These are phyloP conservation scores for Medicago lupulina DNA, from an alignment of 306 rosid genomes.

Conservation along the genomic window DNA sequence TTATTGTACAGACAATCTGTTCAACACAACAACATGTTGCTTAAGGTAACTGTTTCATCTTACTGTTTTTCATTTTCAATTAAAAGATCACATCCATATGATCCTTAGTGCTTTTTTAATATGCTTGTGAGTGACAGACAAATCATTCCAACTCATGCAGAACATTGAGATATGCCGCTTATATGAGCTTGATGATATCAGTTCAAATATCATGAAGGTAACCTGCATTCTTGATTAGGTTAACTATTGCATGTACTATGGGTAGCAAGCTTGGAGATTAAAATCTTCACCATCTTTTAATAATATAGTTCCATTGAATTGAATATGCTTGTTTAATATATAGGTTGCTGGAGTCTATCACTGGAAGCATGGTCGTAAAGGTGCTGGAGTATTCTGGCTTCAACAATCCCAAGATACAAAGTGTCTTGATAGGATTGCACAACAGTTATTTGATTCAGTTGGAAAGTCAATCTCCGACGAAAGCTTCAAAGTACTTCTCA, in stretches of 20 bases:
- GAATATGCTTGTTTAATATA: conserved; percentile 34
- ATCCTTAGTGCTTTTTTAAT: conserved; percentile 36
- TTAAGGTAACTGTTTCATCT: conserved; percentile 65
- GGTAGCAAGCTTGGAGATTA: conserved; percentile 25
- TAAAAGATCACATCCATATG: conserved; percentile 1
- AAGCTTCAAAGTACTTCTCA: conserved; percentile 73
- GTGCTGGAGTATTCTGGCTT: conserved; percentile 93
- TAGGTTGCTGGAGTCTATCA: conserved; percentile 90
- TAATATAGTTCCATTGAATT: conserved; percentile 28
- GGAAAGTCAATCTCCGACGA: conserved; percentile 94
- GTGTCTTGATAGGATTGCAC: conserved; percentile 86
- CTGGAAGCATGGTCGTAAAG: conserved; percentile 97
- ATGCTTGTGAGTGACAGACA: conserved; percentile 42
- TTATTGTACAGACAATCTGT: conserved; percentile 75
- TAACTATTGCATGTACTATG: conserved; percentile 28
- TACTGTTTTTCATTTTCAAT: conserved; percentile 33
- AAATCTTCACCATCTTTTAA: conserved; percentile 2
- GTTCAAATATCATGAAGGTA: conserved; percentile 92
- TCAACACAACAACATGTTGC: conserved; percentile 69
- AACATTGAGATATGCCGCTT: conserved; percentile 90
- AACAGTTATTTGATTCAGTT: conserved; percentile 86
- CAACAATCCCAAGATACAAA: conserved; percentile 82
- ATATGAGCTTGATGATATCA: conserved; percentile 69
- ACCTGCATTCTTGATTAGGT: conserved; percentile 29
- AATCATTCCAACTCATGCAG: conserved; percentile 53